phyloP scores from a whole-genome alignment of 352 stramenopile species.

The Phytopythium litorale region DNA sequence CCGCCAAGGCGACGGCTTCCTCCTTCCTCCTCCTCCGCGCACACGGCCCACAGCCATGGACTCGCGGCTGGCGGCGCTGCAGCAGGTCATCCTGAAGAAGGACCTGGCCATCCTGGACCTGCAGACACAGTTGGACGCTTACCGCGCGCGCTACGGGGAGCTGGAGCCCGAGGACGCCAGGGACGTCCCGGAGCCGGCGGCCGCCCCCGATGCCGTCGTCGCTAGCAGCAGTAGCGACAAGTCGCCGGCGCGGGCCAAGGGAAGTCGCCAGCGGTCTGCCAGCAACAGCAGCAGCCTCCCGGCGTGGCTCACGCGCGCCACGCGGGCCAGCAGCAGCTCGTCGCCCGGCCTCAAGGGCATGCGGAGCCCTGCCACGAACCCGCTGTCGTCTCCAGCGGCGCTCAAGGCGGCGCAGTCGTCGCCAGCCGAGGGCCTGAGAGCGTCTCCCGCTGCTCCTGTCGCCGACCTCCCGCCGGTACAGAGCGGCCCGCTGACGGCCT shows the following conservation, averaged over 20 bases:
- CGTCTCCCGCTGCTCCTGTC: neutral
- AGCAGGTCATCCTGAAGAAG: conserved; percentile 83
- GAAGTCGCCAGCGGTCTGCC: conserved; percentile 8
- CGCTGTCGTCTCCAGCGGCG: conserved; percentile 2
- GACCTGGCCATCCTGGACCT: conserved; percentile 81
- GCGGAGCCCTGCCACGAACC: neutral
- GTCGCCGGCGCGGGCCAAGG: neutral
- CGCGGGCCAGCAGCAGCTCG: conserved; percentile 4
- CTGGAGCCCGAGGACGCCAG: conserved; percentile 21
- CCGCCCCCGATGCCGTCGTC: too few species aligned
- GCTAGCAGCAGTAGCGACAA: neutral
- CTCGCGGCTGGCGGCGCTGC: conserved; percentile 54
- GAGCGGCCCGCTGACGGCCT: neutral
- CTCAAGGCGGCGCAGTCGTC: neutral
- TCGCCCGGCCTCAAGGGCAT: neutral
- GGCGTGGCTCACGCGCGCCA: conserved; percentile 6
- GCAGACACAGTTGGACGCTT: conserved; percentile 63
- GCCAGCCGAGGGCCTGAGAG: neutral
- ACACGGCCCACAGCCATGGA: conserved; percentile 25
- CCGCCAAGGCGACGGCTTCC: neutral
- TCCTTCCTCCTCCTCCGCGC: neutral
- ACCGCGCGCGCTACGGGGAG: conserved; percentile 44
- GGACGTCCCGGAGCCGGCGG: conserved; percentile 1
- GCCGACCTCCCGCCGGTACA: neutral
- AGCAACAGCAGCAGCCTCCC: conserved; percentile 8